These are phyloP conservation scores for Chrysosporium queenslandicum DNA, from an alignment of 2,329 filamentous ascomycete species.

Conservation along the genomic window DNA sequence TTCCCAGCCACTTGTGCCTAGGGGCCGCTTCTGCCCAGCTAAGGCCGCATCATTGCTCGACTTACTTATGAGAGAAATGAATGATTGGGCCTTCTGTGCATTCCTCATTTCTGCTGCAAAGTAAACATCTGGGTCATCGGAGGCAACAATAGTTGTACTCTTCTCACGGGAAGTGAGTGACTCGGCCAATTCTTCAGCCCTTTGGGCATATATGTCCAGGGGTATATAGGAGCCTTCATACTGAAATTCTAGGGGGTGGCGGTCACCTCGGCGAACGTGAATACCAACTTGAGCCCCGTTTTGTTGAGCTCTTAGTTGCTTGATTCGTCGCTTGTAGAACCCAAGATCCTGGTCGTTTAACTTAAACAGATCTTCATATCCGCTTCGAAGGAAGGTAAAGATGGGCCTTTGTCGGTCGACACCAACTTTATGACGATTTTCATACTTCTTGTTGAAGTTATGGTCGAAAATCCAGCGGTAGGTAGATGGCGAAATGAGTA, in stretches of 20 bases:
- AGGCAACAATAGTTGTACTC: conserved; percentile 53
- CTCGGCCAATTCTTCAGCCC: conserved; percentile 46
- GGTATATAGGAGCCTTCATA: conserved; percentile 72
- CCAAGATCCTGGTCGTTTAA: conserved; percentile 54
- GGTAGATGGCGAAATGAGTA: conserved; percentile 63
- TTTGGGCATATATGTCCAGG: conserved; percentile 54
- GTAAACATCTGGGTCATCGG: conserved; percentile 71
- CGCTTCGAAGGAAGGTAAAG: conserved; percentile 57
- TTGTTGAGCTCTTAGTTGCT: conserved; percentile 43
- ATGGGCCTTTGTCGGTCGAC: conserved; percentile 50
- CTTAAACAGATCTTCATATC: conserved; percentile 65
- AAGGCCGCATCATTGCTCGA: conserved; percentile 38
- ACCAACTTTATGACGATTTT: conserved; percentile 41
- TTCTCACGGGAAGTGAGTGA: conserved; percentile 33
- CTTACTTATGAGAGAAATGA: conserved; percentile 69
- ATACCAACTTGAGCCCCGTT: conserved; percentile 55
- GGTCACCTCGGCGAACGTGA: conserved; percentile 71
- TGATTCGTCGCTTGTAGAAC: conserved; percentile 53
- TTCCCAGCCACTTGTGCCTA: conserved; percentile 77
- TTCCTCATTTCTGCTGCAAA: conserved; percentile 50
- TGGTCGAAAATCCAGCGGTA: conserved; percentile 54
- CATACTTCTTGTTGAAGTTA: conserved; percentile 46
- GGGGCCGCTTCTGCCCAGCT: conserved; percentile 18
- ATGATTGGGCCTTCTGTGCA: conserved; percentile 58
- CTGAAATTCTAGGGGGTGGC: conserved; percentile 65